Evolutionary conservation across 164 flowering plant genomes (phyloP), one percentile per base, ranked within the genome.

Genomic region (Umbilicus rupestris): DNA sequence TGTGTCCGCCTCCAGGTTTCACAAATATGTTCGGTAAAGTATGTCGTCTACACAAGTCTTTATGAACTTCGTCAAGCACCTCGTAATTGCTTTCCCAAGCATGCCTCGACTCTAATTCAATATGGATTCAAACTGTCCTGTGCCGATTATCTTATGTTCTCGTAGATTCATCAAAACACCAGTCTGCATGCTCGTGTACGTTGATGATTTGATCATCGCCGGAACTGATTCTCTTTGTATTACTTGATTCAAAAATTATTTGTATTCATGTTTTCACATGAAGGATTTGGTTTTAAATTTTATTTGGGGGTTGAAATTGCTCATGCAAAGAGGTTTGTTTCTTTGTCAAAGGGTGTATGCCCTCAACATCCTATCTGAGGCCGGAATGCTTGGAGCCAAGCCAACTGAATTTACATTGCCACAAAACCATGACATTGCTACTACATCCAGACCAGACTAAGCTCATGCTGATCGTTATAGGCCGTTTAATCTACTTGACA

Each of bases 211-310:
- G 37, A 59, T 59, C 17, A 59, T 47, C 22, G 52, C 52, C 19
- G 52, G 52, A 4, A n/a, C 19, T n/a, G 19, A 19, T 2, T 6
- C 7, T 5, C 19, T n/a, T 4, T 19, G 7, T n/a, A 47, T 47
- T n/a, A 7, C 20, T 3, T 6, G 5, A 47, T 47, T 47, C 22
- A 47, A 47, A 47, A 9, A 19, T 5, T 47, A 47, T 47, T 47
- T 47, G 19, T 17, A 44, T 44, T 44, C 47, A 44, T 44, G 47
- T 44, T 73, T 69, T 22, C 41, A 58, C 41, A 73, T 69, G 12
- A 70, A 70, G 17, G 73, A 73, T 52, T 29, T 74, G 10, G 69
- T 66, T 39, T 68, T 9, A 74, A 64, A 28, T 71, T 68, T 59
- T 74, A 64, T 31, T 63, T 73, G 28, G 69, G 69, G 0, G 35